phyloP scores from a whole-genome alignment of 129 eudicot genomes.

The carrot (Daucus carota) region DH1_v3.0 NC_030389.2:847001-847500 shows the following conservation, averaged over 20 bases:
- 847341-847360: background rate
- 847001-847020: background rate
- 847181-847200: background rate
- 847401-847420: background rate
- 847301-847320: constrained; percentile 84
- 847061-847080: background rate
- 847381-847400: background rate
- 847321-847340: constrained; percentile 76
- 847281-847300: constrained; percentile 67
- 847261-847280: constrained; percentile 80
- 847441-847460: background rate
- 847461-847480: background rate
- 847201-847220: background rate
- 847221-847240: constrained; percentile 35
- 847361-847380: background rate
- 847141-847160: background rate
- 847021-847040: background rate
- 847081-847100: background rate
- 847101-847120: background rate
- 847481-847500: background rate
- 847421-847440: background rate
- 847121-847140: background rate
- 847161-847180: background rate
- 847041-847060: background rate
- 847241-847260: constrained; percentile 84